phyloP scores from a whole-genome alignment of 1,139 yeast genomes.

The Lipomyces yarrowii region DNA sequence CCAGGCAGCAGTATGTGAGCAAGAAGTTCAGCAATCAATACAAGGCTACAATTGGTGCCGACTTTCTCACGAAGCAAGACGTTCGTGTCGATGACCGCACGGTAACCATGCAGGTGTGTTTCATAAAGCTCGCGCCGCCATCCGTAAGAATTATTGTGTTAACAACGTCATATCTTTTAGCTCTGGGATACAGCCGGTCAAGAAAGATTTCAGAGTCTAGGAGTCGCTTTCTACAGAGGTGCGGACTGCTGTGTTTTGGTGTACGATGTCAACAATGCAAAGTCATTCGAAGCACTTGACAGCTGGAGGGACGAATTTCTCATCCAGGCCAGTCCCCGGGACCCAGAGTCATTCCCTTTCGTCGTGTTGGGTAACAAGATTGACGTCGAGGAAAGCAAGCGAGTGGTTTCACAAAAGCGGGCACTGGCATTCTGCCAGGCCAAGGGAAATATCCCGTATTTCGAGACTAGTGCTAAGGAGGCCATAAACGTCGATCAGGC shows the following conservation, averaged over 20 bases:
- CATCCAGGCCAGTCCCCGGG: slow-evolving; percentile 87
- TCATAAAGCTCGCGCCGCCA: not conserved
- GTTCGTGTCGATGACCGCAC: slow-evolving; percentile 77
- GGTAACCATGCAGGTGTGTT: slow-evolving; percentile 62
- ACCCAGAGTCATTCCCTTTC: slow-evolving; percentile 94
- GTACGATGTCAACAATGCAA: slow-evolving; percentile 90
- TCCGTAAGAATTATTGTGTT: not conserved
- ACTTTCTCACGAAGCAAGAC: slow-evolving; percentile 83
- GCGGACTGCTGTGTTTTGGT: slow-evolving; percentile 98
- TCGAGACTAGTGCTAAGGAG: slow-evolving; percentile 79
- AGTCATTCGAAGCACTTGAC: slow-evolving; percentile 85
- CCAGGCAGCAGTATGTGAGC: slow-evolving; percentile 85
- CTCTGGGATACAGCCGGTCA: slow-evolving; percentile 92
- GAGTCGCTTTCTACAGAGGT: slow-evolving; percentile 96
- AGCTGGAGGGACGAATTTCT: slow-evolving; percentile 96
- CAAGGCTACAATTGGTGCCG: slow-evolving; percentile 98
- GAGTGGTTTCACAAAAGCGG: slow-evolving; percentile 74
- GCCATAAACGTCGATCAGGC: slow-evolving; percentile 94
- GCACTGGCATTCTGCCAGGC: slow-evolving; percentile 85
- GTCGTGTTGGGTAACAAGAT: slow-evolving; percentile 93
- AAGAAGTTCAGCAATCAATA: slow-evolving; percentile 94
- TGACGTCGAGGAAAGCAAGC: slow-evolving; percentile 89
- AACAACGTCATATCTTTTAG: slow-evolving; percentile 46
- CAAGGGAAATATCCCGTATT: slow-evolving; percentile 87
- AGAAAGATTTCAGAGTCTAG: slow-evolving; percentile 87